Percentiles rank a stretch among this genome's conserved stretches.
These are phyloP conservation scores for Porphyra umbilicalis DNA, from an alignment of 31 red algal species.

Conservation along the genomic window DNA sequence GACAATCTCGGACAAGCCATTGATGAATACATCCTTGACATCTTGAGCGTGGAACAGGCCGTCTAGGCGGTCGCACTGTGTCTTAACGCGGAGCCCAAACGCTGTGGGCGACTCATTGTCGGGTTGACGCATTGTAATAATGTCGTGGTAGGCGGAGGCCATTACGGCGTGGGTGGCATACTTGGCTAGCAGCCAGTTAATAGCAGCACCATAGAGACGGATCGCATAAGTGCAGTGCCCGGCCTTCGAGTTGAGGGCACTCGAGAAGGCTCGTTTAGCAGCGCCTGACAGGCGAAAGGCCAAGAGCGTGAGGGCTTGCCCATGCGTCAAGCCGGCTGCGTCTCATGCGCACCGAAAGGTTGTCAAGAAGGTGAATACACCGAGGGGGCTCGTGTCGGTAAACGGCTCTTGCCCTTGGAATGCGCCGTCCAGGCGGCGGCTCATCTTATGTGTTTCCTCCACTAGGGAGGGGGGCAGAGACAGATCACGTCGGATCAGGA, in stretches of 20 bases:
- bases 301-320: background rate
- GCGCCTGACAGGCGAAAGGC: background rate
- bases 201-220: background rate
- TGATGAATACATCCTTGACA: background rate
- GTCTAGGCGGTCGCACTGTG: background rate
- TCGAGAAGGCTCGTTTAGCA: background rate
- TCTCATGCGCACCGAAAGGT: background rate
- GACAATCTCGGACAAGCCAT: background rate
- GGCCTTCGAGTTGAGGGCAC: background rate
- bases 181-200: background rate
- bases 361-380: background rate
- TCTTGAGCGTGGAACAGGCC: background rate
- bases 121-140: background rate
- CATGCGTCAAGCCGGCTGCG: background rate
- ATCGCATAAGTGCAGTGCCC: background rate
- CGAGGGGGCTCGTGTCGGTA: background rate
- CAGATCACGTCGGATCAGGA: background rate
- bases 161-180: background rate
- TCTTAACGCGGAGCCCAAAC: background rate
- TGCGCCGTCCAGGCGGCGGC: background rate
- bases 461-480: background rate
- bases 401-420: background rate
- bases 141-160: background rate
- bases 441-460: background rate
- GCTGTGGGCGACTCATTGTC: background rate